phyloP scores from a whole-genome alignment of 2,329 filamentous ascomycete genomes.

The Gyromitra esculenta region DNA sequence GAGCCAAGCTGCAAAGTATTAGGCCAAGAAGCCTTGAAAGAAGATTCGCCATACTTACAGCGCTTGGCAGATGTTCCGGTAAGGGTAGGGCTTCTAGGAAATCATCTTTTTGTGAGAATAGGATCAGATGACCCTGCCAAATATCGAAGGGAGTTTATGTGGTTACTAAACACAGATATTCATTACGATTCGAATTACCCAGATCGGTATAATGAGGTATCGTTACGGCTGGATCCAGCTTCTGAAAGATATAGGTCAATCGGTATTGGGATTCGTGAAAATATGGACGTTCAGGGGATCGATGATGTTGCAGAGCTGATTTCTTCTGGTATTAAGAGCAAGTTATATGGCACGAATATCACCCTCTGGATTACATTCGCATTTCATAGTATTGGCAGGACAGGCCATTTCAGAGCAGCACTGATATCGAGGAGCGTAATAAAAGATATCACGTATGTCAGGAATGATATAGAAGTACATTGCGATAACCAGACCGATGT shows the following conservation, averaged over 20 bases:
- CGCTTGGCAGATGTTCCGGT: constrained; percentile 5
- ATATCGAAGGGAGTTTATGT: constrained; percentile 11
- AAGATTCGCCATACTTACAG: neutral
- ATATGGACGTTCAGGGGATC: neutral
- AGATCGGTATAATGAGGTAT: constrained; percentile 13
- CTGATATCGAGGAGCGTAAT: neutral
- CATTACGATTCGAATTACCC: constrained; percentile 1
- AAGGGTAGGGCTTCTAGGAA: neutral
- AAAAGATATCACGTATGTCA: neutral
- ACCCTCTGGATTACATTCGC: constrained; percentile 10
- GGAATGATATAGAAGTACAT: neutral
- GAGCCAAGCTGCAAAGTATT: neutral
- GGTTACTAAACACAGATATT: constrained; percentile 7
- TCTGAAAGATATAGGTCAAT: neutral
- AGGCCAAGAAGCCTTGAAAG: neutral
- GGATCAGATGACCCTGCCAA: neutral
- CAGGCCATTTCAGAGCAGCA: neutral
- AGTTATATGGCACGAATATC: neutral
- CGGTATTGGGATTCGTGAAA: neutral
- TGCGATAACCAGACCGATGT: neutral
- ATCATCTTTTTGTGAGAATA: constrained; percentile 2
- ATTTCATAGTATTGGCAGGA: neutral
- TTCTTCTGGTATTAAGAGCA: constrained; percentile 8
- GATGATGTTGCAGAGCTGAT: constrained; percentile 1
- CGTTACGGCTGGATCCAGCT: neutral